phyloP scores from a whole-genome alignment of 2,329 filamentous ascomycete species.

The Colletotrichum eremochloae region DNA sequence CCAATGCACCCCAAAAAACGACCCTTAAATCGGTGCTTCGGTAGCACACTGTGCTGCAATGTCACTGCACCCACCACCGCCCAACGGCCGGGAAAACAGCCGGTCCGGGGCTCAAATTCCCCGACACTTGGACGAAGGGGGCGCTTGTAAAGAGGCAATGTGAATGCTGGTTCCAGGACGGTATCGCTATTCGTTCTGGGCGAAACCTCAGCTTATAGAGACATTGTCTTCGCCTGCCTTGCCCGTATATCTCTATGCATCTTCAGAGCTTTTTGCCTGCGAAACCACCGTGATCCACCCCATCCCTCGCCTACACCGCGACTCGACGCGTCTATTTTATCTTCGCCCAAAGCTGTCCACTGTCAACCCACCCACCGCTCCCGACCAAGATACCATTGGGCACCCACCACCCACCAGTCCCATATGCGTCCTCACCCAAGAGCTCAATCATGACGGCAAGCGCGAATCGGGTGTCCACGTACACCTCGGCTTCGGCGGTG shows the following conservation, averaged over 20 bases:
- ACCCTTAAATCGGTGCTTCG: constrained; percentile 30
- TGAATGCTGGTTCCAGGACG: constrained; percentile 2
- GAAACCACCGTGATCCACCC: not conserved
- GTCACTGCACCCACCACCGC: not conserved
- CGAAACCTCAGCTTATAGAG: not conserved
- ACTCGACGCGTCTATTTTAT: constrained; percentile 38
- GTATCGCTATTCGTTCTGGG: constrained; percentile 3
- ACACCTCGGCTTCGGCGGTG: constrained; percentile 67
- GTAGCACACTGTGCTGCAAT: constrained; percentile 31
- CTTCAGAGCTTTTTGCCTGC: not conserved
- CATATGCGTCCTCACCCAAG: constrained; percentile 32
- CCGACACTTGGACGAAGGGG: constrained; percentile 38
- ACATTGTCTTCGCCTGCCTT: not conserved
- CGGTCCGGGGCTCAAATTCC: constrained; percentile 40
- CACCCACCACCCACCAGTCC: constrained; percentile 23
- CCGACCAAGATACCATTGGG: constrained; percentile 16
- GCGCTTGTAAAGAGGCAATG: constrained; percentile 1
- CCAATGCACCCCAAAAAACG: constrained; percentile 17
- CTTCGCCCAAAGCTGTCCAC: constrained; percentile 35
- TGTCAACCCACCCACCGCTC: constrained; percentile 24
- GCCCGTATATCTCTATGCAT: not conserved
- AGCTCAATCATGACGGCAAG: constrained; percentile 61
- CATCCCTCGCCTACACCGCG: constrained; percentile 31
- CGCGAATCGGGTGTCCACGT: constrained; percentile 70
- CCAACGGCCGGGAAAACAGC: constrained; percentile 37